Conservation (phyloP, 345 rosid species). For the Pelargonium nanum region DNA sequence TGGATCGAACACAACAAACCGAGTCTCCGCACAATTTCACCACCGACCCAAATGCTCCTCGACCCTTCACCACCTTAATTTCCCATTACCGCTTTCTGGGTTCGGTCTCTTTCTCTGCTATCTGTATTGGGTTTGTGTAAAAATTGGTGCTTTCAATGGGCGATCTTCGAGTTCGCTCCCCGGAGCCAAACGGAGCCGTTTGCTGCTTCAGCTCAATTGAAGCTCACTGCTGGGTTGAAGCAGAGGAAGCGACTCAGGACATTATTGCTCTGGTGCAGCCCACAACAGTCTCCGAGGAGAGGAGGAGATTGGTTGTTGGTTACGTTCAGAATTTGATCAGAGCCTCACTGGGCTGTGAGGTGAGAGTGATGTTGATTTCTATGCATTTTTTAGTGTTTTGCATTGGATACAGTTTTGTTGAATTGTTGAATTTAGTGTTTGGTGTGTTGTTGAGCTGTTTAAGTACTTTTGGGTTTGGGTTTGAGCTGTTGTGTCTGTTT, state of each 20-base stretch:
- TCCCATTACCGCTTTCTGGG: not conserved
- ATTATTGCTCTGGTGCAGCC: conserved; percentile 66
- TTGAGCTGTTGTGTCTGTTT: not conserved
- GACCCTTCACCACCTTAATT: not conserved
- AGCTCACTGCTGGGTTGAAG: conserved; percentile 36
- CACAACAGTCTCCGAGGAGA: conserved; percentile 49
- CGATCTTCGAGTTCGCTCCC: conserved; percentile 34
- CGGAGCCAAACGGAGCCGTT: conserved; percentile 31
- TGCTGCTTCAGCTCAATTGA: conserved; percentile 17
- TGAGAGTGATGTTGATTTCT: conserved; percentile 3
- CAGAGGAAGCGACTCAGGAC: conserved; percentile 53
- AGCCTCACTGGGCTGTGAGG: conserved; percentile 47
- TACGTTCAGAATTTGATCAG: conserved; percentile 50
- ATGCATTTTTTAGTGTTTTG: not conserved
- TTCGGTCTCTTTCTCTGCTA: too few species aligned
- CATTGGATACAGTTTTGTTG: not conserved
- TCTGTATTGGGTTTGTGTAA: not conserved
- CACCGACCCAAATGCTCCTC: not conserved
- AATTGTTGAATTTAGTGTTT: too few species aligned
- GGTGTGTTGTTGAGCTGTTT: too few species aligned
- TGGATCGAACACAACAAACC: not conserved
- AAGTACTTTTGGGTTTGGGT: not conserved
- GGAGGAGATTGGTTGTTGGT: conserved; percentile 54
- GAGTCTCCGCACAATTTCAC: not conserved
- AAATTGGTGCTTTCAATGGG: conserved; percentile 40